Percentiles rank a stretch among this genome's conserved stretches.
These are phyloP conservation scores for Angomonas deanei DNA, from an alignment of 208 protist genomes.

Conservation along the genomic window DNA sequence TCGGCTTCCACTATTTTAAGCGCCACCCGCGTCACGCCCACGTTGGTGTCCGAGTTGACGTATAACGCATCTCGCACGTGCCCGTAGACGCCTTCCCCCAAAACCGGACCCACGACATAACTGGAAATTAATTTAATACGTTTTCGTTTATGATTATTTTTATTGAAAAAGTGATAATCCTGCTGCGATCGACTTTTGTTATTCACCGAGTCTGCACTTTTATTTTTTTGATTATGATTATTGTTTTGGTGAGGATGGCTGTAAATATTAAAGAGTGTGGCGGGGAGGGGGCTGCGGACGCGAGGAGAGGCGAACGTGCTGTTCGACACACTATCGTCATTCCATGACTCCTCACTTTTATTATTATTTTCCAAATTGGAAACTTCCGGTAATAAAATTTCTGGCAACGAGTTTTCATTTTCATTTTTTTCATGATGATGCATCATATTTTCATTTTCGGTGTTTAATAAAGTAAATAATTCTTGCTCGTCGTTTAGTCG, in stretches of 20 bases:
- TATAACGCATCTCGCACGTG: constrained; percentile 77
- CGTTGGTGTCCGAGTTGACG: constrained; percentile 39
- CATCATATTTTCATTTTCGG: background rate
- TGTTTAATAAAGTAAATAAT: background rate
- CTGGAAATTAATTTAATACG: constrained; percentile 75
- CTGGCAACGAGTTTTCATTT: background rate
- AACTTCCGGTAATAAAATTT: background rate
- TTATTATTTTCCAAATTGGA: background rate
- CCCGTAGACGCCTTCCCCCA: constrained; percentile 72
- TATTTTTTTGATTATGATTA: background rate
- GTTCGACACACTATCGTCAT: no score
- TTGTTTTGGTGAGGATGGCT: background rate
- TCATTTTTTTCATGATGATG: background rate
- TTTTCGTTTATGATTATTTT: constrained; percentile 27
- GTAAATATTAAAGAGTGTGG: background rate
- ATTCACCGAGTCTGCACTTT: background rate
- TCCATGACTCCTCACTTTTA: background rate
- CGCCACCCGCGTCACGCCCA: constrained; percentile 33
- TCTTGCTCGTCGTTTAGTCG: background rate
- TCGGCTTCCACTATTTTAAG: constrained; percentile 35
- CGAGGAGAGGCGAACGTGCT: background rate
- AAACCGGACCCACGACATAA: constrained; percentile 75
- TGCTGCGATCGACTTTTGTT: background rate
- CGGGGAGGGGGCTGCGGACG: background rate
- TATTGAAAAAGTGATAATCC: background rate